Conservation (phyloP, 495 filamentous ascomycete species). For the Letharia columbiana region DNA sequence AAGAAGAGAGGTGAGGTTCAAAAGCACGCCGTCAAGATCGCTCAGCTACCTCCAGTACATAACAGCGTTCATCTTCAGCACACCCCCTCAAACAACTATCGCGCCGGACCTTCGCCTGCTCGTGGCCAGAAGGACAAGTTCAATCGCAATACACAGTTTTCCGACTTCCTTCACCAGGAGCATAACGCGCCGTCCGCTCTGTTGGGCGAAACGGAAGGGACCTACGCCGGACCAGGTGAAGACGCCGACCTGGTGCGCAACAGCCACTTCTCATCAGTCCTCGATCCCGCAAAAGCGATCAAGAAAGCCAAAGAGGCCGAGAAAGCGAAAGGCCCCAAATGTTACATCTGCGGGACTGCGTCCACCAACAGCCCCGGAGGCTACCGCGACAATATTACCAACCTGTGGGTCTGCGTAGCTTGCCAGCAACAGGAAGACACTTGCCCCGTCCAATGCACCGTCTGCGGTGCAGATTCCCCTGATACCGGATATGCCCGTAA, state of each 20-base stretch:
- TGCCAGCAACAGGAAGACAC: not conserved
- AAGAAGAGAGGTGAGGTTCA: constrained; percentile 10
- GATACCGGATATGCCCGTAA: constrained; percentile 1
- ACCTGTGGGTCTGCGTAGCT: not conserved
- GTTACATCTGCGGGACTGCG: not conserved
- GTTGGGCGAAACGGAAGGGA: constrained; percentile 2
- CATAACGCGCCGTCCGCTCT: not conserved
- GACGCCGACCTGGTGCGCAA: not conserved
- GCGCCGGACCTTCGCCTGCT: not conserved
- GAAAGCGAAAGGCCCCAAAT: not conserved
- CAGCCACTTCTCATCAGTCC: not conserved
- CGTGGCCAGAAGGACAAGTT: constrained; percentile 3
- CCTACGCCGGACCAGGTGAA: not conserved
- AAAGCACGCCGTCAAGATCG: constrained; percentile 14
- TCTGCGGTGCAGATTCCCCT: constrained; percentile 10
- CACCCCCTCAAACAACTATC: constrained; percentile 2
- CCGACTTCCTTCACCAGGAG: constrained; percentile 6
- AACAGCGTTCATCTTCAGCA: constrained; percentile 12
- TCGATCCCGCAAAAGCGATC: not conserved
- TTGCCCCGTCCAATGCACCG: not conserved
- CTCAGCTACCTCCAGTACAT: constrained; percentile 5
- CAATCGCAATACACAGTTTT: constrained; percentile 3
- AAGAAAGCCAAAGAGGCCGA: constrained; percentile 1
- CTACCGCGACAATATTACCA: not conserved
- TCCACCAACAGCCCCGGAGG: not conserved